These are phyloP conservation scores for Dactylorhiza incarnata DNA, from an alignment of 106 monocot species.

Conservation along the genomic window DNA sequence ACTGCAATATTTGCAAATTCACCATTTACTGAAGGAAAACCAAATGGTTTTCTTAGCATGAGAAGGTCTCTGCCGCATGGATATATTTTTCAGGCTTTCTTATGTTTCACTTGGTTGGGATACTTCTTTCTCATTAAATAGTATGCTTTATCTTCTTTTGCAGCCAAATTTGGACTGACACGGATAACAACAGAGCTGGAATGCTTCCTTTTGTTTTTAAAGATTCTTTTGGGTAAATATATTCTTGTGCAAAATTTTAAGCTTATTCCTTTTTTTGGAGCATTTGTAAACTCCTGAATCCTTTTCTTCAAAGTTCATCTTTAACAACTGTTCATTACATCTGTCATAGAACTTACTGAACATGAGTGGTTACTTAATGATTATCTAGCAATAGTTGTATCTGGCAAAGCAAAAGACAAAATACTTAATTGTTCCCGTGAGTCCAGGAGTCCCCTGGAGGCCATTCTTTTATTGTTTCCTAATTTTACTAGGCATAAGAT, in stretches of 20 bases:
- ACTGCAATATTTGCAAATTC: slow-evolving; percentile 99
- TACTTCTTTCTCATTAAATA: slow-evolving; percentile 7
- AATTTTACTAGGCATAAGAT: no score
- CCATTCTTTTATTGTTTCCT: no score
- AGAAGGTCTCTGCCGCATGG: slow-evolving; percentile 56
- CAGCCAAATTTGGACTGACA: slow-evolving; percentile 94
- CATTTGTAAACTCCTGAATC: no score
- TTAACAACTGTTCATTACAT: no score
- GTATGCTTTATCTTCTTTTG: slow-evolving; percentile 11
- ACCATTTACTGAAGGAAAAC: slow-evolving; percentile 96
- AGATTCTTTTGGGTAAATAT: slow-evolving; percentile 73
- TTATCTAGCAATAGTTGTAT: no score
- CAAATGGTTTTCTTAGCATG: slow-evolving; percentile 94
- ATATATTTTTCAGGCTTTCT: slow-evolving; percentile 3
- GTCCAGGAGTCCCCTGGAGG: no score
- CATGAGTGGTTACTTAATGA: no score
- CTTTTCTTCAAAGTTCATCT: no score
- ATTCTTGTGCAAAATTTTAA: neutral
- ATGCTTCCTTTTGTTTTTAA: slow-evolving; percentile 99
- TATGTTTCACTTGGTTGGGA: neutral
- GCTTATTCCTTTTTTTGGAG: no score
- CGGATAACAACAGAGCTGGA: slow-evolving; percentile 81
- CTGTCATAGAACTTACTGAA: no score
- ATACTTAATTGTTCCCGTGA: no score
- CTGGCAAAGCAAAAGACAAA: no score